Evolutionary conservation across 768 basidiomycete species (phyloP).

Genomic region (Pleurotus platypus): DNA sequence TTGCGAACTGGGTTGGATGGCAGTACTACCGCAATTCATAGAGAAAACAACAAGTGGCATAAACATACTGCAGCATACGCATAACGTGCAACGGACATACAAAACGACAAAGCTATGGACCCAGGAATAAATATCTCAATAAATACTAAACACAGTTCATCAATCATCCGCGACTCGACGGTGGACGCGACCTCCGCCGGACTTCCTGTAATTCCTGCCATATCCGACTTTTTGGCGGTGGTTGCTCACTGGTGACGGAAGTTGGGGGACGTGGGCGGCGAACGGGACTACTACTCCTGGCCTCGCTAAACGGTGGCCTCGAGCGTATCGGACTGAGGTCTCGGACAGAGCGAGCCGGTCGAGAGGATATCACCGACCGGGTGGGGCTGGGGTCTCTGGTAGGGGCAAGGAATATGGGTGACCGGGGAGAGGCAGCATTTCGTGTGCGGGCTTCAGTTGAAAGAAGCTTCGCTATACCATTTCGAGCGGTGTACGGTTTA

Average conservation of each 20-base stretch:
- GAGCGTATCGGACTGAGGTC: constrained; percentile 15
- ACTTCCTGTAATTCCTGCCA: constrained; percentile 56
- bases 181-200: constrained; percentile 41
- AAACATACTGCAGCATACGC: neutral
- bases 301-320: neutral
- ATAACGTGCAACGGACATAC: neutral
- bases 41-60: constrained; percentile 19
- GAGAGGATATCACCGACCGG: constrained; percentile 18
- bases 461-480: constrained; percentile 13
- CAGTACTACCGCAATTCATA: constrained; percentile 93
- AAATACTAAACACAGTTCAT: constrained; percentile 18
- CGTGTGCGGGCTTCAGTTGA: constrained; percentile 32
- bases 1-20: constrained; percentile 99
- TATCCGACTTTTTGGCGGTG: constrained; percentile 37
- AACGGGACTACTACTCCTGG: constrained; percentile 11
- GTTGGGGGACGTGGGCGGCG: constrained; percentile 20
- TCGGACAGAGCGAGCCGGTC: constrained; percentile 7
- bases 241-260: constrained; percentile 28
- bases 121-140: constrained; percentile 14
- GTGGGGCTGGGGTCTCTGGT: constrained; percentile 26
- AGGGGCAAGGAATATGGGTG: constrained; percentile 20
- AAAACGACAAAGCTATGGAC: neutral
- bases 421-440: constrained; percentile 22
- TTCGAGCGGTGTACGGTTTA: constrained; percentile 9
- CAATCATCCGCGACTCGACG: constrained; percentile 35